Base-by-base conservation (phyloP, 805 yeast species). In the Saccharomycopsis capsularis region DNA sequence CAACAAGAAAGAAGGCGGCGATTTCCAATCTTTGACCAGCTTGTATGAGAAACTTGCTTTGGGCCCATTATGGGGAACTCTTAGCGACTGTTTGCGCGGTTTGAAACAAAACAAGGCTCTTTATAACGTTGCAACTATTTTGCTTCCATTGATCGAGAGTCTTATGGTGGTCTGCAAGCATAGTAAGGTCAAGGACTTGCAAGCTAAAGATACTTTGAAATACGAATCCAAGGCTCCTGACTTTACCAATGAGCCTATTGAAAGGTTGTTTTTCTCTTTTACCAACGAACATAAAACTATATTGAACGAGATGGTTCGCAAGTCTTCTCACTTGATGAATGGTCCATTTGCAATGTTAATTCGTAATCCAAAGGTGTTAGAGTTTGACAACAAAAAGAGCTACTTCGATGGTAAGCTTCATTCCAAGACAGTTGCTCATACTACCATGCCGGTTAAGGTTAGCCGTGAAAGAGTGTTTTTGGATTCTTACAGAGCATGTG, bases 161-260 rank as follows among this genome's bases (percentile, higher is more conserved):
- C 70, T 93, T 49, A 88, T 93, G 95, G 95, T 91, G 44, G 93
- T 93, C n/a, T 89, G 96, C 66, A 90, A 90, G 60, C 95, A 86
- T 59, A 78, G 87, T 56, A 76, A 76, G 53, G 81, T 79, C 37
- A 75, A 73, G 58, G 82, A 76, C 46, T 65, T 73, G 49, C 81
- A 70, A 54, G 68, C 72, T 5, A 74, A 76, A 50, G 86, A 79
- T 49, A 66, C 64, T 4, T 57, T 75, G 50, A 81, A 78, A 58
- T 84, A 75, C 60, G 87, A 84, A 56, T 81, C 74, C 16, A 75
- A 70, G 49, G 74, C 75, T 54, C 71, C 76, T 50, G 91, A 88
- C 61, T 81, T 85, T 58, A 71, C 82, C 3, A 76, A 75, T 46
- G 87, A 85, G 55, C 87, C 91, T 2, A 78, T 85, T 48, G 95